Percentiles rank a stretch among this genome's conserved stretches.
Conservation (phyloP, 768 basidiomycete species). For the Royoungia palumana region DNA sequence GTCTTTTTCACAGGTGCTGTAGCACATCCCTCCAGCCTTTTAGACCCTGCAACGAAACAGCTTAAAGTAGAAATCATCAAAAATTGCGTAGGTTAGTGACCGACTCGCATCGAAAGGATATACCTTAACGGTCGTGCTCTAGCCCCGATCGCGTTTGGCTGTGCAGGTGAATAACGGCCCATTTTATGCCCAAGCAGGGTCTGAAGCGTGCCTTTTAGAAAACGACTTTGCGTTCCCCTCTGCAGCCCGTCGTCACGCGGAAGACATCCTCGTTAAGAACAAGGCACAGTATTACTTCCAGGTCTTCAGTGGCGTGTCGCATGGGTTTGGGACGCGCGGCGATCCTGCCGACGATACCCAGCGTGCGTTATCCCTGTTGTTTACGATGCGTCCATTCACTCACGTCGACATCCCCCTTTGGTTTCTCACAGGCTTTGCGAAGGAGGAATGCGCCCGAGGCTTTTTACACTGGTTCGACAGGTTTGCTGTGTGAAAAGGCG, state of each 20-base stretch:
- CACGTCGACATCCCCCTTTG: not conserved
- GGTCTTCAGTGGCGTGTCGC: conserved; percentile 45
- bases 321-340: conserved; percentile 36
- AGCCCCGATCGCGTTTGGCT: conserved; percentile 56
- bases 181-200: not conserved
- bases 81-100: conserved; percentile 43
- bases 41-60: conserved; percentile 12
- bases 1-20: conserved; percentile 43
- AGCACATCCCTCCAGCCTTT: conserved; percentile 46
- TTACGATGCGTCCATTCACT: not conserved
- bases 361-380: conserved; percentile 10
- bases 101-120: not conserved
- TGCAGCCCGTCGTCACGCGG: conserved; percentile 50
- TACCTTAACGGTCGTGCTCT: not conserved
- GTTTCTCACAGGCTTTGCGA: conserved; percentile 48
- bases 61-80: conserved; percentile 47
- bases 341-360: conserved; percentile 27
- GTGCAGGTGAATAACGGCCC: conserved; percentile 42
- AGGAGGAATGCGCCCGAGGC: conserved; percentile 54
- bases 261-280: conserved; percentile 50
- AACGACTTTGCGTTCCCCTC: conserved; percentile 52
- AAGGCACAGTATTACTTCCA: conserved; percentile 57
- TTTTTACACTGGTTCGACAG: conserved; percentile 51
- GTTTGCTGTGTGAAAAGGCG: conserved; percentile 37
- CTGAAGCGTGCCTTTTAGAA: conserved; percentile 34